phyloP scores from a whole-genome alignment of 2,329 filamentous ascomycete genomes.

The Calycina marina region DNA sequence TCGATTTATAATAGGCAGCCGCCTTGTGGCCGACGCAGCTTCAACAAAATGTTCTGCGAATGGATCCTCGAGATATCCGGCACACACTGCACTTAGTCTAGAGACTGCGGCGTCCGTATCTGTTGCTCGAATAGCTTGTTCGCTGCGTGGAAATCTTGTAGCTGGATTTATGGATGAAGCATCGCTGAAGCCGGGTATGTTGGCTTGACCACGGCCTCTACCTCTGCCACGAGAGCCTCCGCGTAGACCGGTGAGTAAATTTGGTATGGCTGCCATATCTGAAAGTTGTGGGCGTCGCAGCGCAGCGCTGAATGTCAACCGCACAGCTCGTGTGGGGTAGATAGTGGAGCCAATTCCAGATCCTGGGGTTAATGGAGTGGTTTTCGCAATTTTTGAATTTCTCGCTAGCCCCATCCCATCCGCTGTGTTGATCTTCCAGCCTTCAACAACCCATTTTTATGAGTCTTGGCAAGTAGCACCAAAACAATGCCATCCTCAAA shows the following conservation, averaged over 20 bases:
- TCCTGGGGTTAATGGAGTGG: background rate
- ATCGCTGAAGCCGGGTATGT: background rate
- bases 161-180: constrained; percentile 21
- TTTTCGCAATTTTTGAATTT: too few relatives aligned
- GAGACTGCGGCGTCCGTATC: constrained; percentile 86
- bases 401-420: too few relatives aligned
- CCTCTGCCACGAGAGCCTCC: constrained; percentile 12
- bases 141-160: constrained; percentile 29
- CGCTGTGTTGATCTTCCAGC: too few relatives aligned
- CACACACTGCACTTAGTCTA: constrained; percentile 70
- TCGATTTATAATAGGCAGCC: constrained; percentile 87
- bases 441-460: too few relatives aligned
- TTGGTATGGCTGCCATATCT: constrained; percentile 51
- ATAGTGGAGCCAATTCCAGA: background rate
- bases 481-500: too few relatives aligned
- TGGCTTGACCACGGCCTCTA: constrained; percentile 25
- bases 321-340: too few relatives aligned
- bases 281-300: too few relatives aligned
- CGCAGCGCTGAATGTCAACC: too few relatives aligned
- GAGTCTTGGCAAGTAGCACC: too few relatives aligned
- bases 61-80: constrained; percentile 72
- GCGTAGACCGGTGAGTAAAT: constrained; percentile 43
- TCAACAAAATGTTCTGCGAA: constrained; percentile 59
- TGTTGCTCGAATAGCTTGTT: constrained; percentile 71
- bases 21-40: constrained; percentile 39